Evolutionary conservation across 352 stramenopile species (phyloP).

Genomic region (Pythium aristosporum): DNA sequence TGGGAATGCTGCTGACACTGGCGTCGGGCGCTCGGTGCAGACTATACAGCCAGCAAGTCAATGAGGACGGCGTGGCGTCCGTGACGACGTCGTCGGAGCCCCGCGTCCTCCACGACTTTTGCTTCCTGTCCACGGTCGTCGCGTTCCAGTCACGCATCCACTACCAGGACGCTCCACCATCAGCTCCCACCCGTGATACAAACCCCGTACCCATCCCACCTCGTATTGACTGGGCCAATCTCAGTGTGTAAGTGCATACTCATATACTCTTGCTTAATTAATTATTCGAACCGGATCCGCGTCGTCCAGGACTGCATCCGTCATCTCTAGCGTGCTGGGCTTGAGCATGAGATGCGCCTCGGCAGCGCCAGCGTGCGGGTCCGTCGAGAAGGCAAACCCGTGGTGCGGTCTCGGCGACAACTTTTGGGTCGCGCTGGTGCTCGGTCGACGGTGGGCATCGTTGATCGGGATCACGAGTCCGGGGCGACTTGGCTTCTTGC

Average conservation of each 20-base stretch:
- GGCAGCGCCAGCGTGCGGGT: slow-evolving; percentile 47
- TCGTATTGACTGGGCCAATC: neutral
- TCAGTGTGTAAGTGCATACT: neutral
- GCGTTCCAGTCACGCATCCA: slow-evolving; percentile 17
- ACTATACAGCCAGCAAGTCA: neutral
- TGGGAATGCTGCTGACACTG: neutral
- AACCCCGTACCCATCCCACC: neutral
- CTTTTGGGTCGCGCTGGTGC: slow-evolving; percentile 23
- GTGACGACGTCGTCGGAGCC: neutral
- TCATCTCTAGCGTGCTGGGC: slow-evolving; percentile 2
- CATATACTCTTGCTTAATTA: no score
- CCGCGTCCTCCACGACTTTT: slow-evolving; percentile 13
- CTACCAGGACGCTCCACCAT: neutral
- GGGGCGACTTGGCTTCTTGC: slow-evolving; percentile 21
- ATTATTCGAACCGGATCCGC: no score
- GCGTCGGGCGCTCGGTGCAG: neutral
- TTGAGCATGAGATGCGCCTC: slow-evolving; percentile 45
- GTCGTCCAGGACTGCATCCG: neutral
- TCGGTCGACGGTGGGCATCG: slow-evolving; percentile 6
- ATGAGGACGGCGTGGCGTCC: neutral
- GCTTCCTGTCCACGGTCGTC: neutral
- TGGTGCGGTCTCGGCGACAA: slow-evolving; percentile 40
- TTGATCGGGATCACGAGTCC: slow-evolving; percentile 44
- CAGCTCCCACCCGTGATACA: neutral
- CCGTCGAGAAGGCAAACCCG: slow-evolving; percentile 75